phyloP scores from a whole-genome alignment of 208 protist genomes.

The Wallacemonas sp. region DNA sequence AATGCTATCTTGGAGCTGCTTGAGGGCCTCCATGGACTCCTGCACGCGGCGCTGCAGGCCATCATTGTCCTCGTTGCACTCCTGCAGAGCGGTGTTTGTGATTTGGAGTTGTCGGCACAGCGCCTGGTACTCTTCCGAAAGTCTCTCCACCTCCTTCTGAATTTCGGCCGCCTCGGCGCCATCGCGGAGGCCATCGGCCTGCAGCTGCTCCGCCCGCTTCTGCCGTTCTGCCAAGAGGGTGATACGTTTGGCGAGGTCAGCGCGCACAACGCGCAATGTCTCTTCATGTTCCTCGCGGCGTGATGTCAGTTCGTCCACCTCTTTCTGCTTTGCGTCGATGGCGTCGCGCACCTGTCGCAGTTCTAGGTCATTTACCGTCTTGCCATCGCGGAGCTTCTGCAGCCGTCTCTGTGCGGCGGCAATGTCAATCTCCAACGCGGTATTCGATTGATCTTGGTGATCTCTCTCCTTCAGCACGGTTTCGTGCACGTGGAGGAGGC shows the following conservation, averaged over 20 bases:
- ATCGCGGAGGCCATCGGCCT: slow-evolving; percentile 49
- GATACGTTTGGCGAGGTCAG: slow-evolving; percentile 46
- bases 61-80: slow-evolving; percentile 88
- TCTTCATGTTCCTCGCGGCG: slow-evolving; percentile 80
- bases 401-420: slow-evolving; percentile 46
- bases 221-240: slow-evolving; percentile 37
- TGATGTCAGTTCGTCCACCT: slow-evolving; percentile 55
- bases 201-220: slow-evolving; percentile 56
- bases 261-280: slow-evolving; percentile 66
- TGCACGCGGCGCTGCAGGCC: slow-evolving; percentile 57
- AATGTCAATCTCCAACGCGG: slow-evolving; percentile 54
- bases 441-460: slow-evolving; percentile 48
- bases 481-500: slow-evolving; percentile 89
- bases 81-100: slow-evolving; percentile 83
- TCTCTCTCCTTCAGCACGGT: slow-evolving; percentile 94
- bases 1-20: slow-evolving; percentile 58
- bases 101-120: slow-evolving; percentile 78
- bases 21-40: slow-evolving; percentile 63
- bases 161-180: slow-evolving; percentile 40
- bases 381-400: slow-evolving; percentile 42
- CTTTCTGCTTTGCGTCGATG: slow-evolving; percentile 51
- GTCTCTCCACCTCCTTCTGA: slow-evolving; percentile 42
- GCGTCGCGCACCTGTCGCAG: slow-evolving; percentile 38
- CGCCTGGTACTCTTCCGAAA: slow-evolving; percentile 82
- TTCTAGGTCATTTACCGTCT: slow-evolving; percentile 48